phyloP scores from a whole-genome alignment of 345 rosid species.

The Pistacia atlantica region DNA sequence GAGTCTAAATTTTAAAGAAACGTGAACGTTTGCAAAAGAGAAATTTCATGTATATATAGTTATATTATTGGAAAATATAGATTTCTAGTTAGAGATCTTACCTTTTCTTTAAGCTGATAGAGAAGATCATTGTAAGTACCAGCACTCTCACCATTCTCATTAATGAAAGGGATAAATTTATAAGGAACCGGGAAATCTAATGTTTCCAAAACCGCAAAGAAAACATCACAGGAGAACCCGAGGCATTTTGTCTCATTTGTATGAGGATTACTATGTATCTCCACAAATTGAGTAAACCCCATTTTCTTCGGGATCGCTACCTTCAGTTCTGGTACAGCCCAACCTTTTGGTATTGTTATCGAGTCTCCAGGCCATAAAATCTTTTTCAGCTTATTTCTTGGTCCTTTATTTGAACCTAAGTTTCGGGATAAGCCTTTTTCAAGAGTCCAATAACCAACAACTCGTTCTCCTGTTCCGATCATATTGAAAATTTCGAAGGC shows the following conservation, averaged over 20 bases:
- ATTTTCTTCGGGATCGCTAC: constrained; percentile 38
- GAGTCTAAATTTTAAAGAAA: too few species aligned
- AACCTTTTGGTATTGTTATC: constrained; percentile 21
- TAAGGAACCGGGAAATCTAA: constrained; percentile 22
- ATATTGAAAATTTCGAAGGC: constrained; percentile 49
- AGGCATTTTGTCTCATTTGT: neutral
- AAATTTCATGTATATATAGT: too few species aligned
- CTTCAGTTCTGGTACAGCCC: constrained; percentile 25
- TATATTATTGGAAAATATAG: too few species aligned
- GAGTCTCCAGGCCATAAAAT: constrained; percentile 31
- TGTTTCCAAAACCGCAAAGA: constrained; percentile 28
- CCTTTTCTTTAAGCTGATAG: constrained; percentile 12
- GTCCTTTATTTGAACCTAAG: neutral
- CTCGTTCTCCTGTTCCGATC: constrained; percentile 22
- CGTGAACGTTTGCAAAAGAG: too few species aligned
- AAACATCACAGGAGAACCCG: constrained; percentile 44
- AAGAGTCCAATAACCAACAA: constrained; percentile 47
- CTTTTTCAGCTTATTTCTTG: neutral
- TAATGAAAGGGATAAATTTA: constrained; percentile 22
- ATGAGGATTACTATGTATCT: constrained; percentile 1
- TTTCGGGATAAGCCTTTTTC: constrained; percentile 8
- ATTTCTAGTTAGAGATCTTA: neutral
- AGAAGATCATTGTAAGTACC: constrained; percentile 36
- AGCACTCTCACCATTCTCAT: constrained; percentile 1
- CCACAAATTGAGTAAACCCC: constrained; percentile 39